Conservation (phyloP, 2,329 filamentous ascomycete genomes). For the Dactylellina parvicollis region DNA sequence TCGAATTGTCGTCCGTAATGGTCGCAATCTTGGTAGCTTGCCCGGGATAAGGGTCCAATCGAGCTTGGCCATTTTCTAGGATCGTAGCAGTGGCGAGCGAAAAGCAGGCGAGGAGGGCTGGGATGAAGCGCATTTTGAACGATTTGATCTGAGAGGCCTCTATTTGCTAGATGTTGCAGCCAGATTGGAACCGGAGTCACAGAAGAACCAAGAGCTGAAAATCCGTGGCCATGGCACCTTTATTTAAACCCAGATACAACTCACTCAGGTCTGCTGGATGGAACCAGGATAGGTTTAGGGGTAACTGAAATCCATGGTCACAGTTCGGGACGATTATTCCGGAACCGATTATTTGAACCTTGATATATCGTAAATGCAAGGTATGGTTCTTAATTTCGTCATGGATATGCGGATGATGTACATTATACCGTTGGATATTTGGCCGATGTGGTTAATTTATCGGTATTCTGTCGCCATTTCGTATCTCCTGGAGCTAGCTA, state of each 20-base stretch:
- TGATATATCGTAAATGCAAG: neutral
- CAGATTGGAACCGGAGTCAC: neutral
- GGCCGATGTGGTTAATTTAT: constrained; percentile 1
- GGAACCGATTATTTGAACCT: constrained; percentile 12
- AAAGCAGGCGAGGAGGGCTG: constrained; percentile 26
- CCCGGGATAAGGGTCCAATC: constrained; percentile 45
- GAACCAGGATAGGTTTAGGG: neutral
- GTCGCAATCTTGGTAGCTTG: constrained; percentile 37
- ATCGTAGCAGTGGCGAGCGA: constrained; percentile 31
- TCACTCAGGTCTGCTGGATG: neutral
- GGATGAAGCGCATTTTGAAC: constrained; percentile 22
- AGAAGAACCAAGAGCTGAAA: neutral
- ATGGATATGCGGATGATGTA: neutral
- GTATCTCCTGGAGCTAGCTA: neutral
- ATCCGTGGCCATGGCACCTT: neutral
- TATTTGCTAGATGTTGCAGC: neutral
- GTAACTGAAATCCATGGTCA: neutral
- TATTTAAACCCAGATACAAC: constrained; percentile 5
- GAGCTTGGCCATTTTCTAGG: constrained; percentile 37
- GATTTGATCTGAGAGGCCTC: neutral
- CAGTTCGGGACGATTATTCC: constrained; percentile 26
- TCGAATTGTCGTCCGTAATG: constrained; percentile 41
- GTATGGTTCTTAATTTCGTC: neutral
- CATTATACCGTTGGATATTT: neutral
- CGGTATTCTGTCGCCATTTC: neutral